Conservation (phyloP, 345 rosid genomes). For the Raphanus raphanistrum region DNA sequence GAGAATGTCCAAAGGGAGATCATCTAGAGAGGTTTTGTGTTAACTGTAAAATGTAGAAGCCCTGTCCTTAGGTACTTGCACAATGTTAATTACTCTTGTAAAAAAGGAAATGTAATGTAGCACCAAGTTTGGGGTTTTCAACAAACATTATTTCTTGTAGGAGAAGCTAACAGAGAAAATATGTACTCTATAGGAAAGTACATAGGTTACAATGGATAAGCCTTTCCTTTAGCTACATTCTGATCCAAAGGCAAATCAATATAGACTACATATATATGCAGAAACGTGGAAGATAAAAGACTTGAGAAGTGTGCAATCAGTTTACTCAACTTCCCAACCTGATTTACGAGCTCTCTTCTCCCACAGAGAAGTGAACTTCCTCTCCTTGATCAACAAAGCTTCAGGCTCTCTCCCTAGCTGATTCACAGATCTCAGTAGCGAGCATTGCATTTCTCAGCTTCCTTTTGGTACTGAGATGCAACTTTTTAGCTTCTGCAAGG, state of each 20-base stretch:
- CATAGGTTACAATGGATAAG: neutral
- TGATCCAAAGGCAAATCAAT: slow-evolving; percentile 17
- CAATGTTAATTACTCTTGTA: slow-evolving; percentile 13
- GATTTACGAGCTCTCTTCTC: slow-evolving; percentile 84
- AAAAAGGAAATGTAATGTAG: slow-evolving; percentile 10
- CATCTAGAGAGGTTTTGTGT: slow-evolving; percentile 10
- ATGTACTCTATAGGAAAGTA: neutral
- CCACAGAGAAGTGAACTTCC: slow-evolving; percentile 38
- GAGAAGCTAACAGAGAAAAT: slow-evolving; percentile 23
- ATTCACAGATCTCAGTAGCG: slow-evolving; percentile 97
- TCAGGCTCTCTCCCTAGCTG: slow-evolving; percentile 85
- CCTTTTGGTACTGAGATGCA: slow-evolving; percentile 92
- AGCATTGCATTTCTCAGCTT: slow-evolving; percentile 93
- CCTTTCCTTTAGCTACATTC: slow-evolving; percentile 31
- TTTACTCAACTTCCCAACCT: slow-evolving; percentile 89
- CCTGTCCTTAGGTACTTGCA: neutral
- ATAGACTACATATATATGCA: slow-evolving; percentile 32
- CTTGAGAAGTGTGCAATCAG: slow-evolving; percentile 15
- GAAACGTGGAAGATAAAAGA: slow-evolving; percentile 25
- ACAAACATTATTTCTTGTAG: slow-evolving; percentile 15
- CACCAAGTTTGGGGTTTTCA: neutral
- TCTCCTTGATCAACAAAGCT: slow-evolving; percentile 52
- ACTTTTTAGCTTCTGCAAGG: slow-evolving; percentile 79
- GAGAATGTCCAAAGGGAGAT: neutral
- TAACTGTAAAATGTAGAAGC: slow-evolving; percentile 11